These are phyloP conservation scores for Nasturtium officinale DNA, from an alignment of 345 rosid species.

Conservation along the genomic window DNA sequence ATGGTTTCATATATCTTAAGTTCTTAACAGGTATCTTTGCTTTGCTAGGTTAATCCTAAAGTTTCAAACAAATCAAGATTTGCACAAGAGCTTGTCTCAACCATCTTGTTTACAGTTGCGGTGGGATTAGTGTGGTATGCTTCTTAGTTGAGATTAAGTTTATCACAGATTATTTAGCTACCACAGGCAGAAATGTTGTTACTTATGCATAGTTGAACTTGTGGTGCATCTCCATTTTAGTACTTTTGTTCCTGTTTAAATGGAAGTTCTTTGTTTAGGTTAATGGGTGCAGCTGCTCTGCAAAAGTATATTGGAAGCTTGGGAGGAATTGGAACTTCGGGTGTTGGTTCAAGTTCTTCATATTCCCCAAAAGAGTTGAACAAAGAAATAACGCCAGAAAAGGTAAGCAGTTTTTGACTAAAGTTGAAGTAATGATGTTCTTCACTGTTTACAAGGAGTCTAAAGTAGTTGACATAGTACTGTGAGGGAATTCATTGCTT, in stretches of 20 bases:
- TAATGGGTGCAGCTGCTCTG: conserved; percentile 95
- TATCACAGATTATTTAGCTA: conserved; percentile 5
- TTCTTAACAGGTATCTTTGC: conserved; percentile 12
- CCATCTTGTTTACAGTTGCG: conserved; percentile 83
- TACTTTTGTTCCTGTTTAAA: conserved; percentile 28
- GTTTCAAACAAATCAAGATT: conserved; percentile 78
- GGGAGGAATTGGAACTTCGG: conserved; percentile 97
- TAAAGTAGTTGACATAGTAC: background rate
- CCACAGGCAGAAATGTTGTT: background rate
- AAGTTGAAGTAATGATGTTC: conserved; percentile 7
- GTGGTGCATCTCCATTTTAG: conserved; percentile 24
- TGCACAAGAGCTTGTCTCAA: conserved; percentile 89
- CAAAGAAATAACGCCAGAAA: conserved; percentile 94
- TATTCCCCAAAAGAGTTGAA: conserved; percentile 85
- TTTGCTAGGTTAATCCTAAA: conserved; percentile 79
- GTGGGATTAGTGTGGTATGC: conserved; percentile 86
- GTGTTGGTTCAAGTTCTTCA: conserved; percentile 95
- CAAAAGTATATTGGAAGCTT: conserved; percentile 91
- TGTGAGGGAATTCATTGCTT: background rate
- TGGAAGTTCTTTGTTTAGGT: conserved; percentile 53
- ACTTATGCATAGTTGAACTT: conserved; percentile 10
- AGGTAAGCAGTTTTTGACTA: conserved; percentile 51
- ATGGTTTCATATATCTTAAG: conserved; percentile 1
- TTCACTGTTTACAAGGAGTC: conserved; percentile 19
- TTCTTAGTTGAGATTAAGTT: conserved; percentile 15